A percentile compares a stretch with the other conserved stretches of the same genome.
phyloP scores from a whole-genome alignment of 345 rosid species.

The Gossypium bickii region DNA sequence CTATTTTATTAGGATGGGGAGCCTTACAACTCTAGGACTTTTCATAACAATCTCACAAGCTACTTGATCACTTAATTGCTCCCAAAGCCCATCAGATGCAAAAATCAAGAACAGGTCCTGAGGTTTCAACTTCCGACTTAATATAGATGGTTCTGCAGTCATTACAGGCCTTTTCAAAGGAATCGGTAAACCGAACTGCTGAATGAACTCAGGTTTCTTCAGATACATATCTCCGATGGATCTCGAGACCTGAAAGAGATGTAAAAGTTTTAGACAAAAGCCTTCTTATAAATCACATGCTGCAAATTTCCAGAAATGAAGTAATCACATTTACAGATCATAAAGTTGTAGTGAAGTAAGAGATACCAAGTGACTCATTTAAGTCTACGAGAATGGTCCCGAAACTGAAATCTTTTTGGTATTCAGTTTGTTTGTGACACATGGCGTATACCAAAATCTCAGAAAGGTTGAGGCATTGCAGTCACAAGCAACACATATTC shows the following conservation, averaged over 20 bases:
- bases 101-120: slow-evolving; percentile 42
- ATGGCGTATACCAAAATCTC: neutral
- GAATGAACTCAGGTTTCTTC: slow-evolving; percentile 46
- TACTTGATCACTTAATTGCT: slow-evolving; percentile 46
- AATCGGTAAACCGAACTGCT: slow-evolving; percentile 33
- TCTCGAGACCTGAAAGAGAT: slow-evolving; percentile 39
- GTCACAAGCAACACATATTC: slow-evolving; percentile 5
- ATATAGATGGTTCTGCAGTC: slow-evolving; percentile 50
- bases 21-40: slow-evolving; percentile 40
- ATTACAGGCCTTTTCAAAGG: slow-evolving; percentile 39
- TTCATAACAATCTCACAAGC: slow-evolving; percentile 39
- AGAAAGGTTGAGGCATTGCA: neutral
- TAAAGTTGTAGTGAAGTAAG: neutral
- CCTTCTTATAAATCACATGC: neutral
- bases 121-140: slow-evolving; percentile 32
- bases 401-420: neutral
- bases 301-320: neutral
- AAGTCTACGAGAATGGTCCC: slow-evolving; percentile 2
- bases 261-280: neutral
- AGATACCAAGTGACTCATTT: slow-evolving; percentile 8
- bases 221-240: slow-evolving; percentile 51
- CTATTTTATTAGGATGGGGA: neutral
- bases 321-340: neutral
- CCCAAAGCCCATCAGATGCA: slow-evolving; percentile 63
- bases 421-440: slow-evolving; percentile 9